Percentiles rank a stretch among this genome's conserved stretches.
Conservation (phyloP, 768 basidiomycete genomes). For the Phlebiopsis gigantea region DNA sequence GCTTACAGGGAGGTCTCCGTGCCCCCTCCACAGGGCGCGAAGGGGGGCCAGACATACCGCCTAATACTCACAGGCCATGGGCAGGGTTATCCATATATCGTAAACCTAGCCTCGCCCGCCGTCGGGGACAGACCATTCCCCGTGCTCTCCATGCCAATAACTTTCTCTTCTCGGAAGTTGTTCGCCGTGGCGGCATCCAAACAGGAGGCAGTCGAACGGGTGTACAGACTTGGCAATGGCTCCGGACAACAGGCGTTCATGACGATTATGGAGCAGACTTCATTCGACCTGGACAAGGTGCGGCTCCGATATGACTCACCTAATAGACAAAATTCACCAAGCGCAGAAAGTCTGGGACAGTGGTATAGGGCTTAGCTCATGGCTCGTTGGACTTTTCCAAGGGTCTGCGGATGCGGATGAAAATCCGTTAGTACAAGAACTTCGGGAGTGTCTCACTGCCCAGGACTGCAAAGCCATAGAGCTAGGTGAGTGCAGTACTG, state of each 20-base stretch:
- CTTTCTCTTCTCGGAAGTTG: constrained; percentile 29
- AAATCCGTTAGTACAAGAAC: not conserved
- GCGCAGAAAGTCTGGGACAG: constrained; percentile 95
- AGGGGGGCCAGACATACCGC: constrained; percentile 56
- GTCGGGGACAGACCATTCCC: constrained; percentile 49
- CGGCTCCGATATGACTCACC: constrained; percentile 1
- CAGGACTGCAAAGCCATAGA: constrained; percentile 51
- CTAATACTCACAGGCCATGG: constrained; percentile 49
- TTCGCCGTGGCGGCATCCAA: constrained; percentile 34
- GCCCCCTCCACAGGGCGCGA: constrained; percentile 49
- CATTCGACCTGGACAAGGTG: constrained; percentile 93
- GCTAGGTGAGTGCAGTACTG: constrained; percentile 45
- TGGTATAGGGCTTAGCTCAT: constrained; percentile 79
- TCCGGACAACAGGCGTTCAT: constrained; percentile 27
- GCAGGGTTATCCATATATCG: constrained; percentile 22
- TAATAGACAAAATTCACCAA: constrained; percentile 4
- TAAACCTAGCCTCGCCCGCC: constrained; percentile 38
- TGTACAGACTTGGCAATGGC: constrained; percentile 32
- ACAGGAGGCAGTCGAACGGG: constrained; percentile 63
- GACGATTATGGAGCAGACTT: constrained; percentile 70
- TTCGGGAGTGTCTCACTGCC: not conserved
- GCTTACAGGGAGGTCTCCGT: constrained; percentile 76
- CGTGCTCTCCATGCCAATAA: constrained; percentile 66
- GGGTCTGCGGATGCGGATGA: constrained; percentile 8
- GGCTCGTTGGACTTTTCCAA: constrained; percentile 47